Evolutionary conservation across 371 early-diverging fungal species (phyloP).

Genomic region (Capniomyces stellatus): DNA sequence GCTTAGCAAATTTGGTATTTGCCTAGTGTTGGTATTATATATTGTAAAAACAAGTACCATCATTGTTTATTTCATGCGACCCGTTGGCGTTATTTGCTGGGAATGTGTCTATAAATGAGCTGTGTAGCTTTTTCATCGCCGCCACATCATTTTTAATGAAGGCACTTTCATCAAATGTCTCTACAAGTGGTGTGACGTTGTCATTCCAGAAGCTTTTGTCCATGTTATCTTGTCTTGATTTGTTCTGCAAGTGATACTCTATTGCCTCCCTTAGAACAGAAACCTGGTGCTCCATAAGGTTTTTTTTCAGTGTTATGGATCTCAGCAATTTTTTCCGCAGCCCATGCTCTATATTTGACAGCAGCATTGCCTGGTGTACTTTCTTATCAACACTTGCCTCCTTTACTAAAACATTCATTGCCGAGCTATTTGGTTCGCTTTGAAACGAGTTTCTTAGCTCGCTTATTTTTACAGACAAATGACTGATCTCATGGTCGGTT

Average conservation of each 20-base stretch:
- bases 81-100: too few species aligned
- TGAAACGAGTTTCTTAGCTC: not conserved
- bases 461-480: constrained; percentile 1
- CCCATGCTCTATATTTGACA: constrained; percentile 1
- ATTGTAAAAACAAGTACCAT: too few species aligned
- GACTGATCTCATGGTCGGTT: constrained; percentile 3
- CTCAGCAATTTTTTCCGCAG: not conserved
- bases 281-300: not conserved
- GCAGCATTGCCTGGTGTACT: not conserved
- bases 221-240: not conserved
- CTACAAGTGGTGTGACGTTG: not conserved
- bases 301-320: constrained; percentile 1
- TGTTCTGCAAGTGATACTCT: not conserved
- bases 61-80: too few species aligned
- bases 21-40: too few species aligned
- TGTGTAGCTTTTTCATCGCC: not conserved
- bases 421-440: not conserved
- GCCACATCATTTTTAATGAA: not conserved
- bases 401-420: not conserved
- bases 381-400: not conserved
- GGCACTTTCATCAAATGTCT: not conserved
- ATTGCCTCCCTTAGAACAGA: constrained; percentile 2
- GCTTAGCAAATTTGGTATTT: too few species aligned
- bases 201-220: not conserved
- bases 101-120: too few species aligned